These are phyloP conservation scores for Stylonectria norvegica DNA, from an alignment of 2,329 filamentous ascomycete genomes.

Conservation along the genomic window DNA sequence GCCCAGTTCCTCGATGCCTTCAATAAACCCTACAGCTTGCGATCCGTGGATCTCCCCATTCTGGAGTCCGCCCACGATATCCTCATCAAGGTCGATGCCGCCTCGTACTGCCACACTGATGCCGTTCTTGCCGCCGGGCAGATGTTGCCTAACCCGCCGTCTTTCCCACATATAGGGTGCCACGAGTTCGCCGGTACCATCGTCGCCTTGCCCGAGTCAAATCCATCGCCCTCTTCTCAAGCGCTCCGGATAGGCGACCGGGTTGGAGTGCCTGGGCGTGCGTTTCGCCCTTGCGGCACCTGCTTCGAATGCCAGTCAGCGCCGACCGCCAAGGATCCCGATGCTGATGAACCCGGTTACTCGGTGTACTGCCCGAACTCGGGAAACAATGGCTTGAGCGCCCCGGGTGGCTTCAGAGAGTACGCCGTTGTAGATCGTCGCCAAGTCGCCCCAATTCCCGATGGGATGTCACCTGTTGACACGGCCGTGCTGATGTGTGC, in stretches of 20 bases:
- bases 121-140: conserved; percentile 9
- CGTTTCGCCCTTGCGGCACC: conserved; percentile 7
- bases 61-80: conserved; percentile 1
- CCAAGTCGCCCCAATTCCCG: conserved; percentile 4
- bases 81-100: conserved; percentile 6
- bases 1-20: neutral
- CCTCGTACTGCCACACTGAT: conserved; percentile 9
- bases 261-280: conserved; percentile 8
- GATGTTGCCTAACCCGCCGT: neutral
- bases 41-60: neutral
- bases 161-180: conserved; percentile 5
- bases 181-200: conserved; percentile 8
- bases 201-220: neutral
- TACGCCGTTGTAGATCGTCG: conserved; percentile 5
- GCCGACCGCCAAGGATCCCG: neutral
- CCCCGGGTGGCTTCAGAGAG: conserved; percentile 6
- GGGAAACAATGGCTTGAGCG: conserved; percentile 4
- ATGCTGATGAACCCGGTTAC: conserved; percentile 3
- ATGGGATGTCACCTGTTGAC: conserved; percentile 1
- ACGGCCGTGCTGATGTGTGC: conserved; percentile 14
- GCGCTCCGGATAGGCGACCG: neutral
- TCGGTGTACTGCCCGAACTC: conserved; percentile 4
- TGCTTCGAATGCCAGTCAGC: conserved; percentile 5
- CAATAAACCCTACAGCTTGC: neutral
- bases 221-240: neutral